phyloP scores from a whole-genome alignment of 768 basidiomycete species.

The Pholiota microspora region DNA sequence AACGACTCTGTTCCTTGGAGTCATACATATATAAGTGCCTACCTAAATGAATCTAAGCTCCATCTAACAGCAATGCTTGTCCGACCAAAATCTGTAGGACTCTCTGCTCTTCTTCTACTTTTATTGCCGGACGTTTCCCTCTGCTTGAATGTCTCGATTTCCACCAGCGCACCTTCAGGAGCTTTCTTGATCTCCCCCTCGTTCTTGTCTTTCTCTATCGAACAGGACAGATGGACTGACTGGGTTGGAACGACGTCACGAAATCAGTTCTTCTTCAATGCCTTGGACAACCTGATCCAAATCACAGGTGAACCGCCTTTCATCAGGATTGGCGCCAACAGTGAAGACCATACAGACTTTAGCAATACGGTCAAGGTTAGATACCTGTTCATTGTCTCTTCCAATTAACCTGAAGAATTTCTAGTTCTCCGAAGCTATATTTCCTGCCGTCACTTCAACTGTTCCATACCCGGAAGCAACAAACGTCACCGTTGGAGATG shows the following conservation, averaged over 20 bases:
- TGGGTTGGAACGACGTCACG: slow-evolving; percentile 54
- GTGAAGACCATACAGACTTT: slow-evolving; percentile 59
- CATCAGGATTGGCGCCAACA: slow-evolving; percentile 60
- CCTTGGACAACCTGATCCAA: slow-evolving; percentile 51
- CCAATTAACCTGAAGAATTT: neutral
- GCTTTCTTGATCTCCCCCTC: slow-evolving; percentile 41
- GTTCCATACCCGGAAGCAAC: slow-evolving; percentile 69
- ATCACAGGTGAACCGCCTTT: slow-evolving; percentile 53
- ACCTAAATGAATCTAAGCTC: neutral
- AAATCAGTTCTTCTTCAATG: slow-evolving; percentile 62
- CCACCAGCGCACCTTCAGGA: slow-evolving; percentile 31
- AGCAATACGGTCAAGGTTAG: slow-evolving; percentile 43
- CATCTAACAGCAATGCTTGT: neutral
- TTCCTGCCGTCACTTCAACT: slow-evolving; percentile 45
- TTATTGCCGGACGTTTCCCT: slow-evolving; percentile 11
- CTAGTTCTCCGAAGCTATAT: slow-evolving; percentile 45
- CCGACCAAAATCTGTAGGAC: neutral
- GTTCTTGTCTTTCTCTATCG: slow-evolving; percentile 64
- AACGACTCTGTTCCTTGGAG: slow-evolving; percentile 60
- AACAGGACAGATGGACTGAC: slow-evolving; percentile 69
- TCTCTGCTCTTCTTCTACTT: slow-evolving; percentile 6
- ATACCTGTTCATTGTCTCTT: neutral
- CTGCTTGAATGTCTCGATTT: slow-evolving; percentile 36
- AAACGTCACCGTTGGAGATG: slow-evolving; percentile 55
- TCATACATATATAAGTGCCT: neutral